Conservation (phyloP, 495 filamentous ascomycete species). For the Aspergillus ellipticus region DNA sequence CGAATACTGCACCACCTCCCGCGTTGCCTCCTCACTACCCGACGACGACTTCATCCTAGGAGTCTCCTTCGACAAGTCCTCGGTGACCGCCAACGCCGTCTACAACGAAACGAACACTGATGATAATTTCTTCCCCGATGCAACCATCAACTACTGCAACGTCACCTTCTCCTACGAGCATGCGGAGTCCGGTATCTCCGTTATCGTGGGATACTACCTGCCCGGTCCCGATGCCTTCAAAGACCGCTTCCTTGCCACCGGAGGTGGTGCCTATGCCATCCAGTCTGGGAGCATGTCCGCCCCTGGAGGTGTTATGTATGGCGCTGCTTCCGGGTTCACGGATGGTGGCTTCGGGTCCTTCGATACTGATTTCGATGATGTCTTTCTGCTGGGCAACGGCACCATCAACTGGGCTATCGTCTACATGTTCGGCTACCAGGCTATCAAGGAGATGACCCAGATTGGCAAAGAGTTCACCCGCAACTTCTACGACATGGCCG, state of each 20-base stretch:
- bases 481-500: slow-evolving; percentile 30
- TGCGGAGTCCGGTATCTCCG: background rate
- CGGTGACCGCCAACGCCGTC: background rate
- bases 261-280: background rate
- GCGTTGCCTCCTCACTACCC: background rate
- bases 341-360: too few relatives aligned
- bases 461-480: slow-evolving; percentile 31
- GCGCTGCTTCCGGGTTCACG: too few relatives aligned
- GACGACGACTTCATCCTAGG: background rate
- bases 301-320: slow-evolving; percentile 1
- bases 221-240: background rate
- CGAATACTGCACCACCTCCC: too few relatives aligned
- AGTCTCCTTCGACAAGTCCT: background rate
- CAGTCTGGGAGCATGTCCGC: background rate
- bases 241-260: background rate
- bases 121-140: background rate
- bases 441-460: slow-evolving; percentile 33
- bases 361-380: slow-evolving; percentile 30
- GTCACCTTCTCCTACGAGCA: slow-evolving; percentile 3
- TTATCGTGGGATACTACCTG: background rate
- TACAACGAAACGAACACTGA: background rate
- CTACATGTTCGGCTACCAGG: slow-evolving; percentile 44
- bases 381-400: slow-evolving; percentile 36
- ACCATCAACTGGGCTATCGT: slow-evolving; percentile 41
- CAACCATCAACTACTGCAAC: slow-evolving; percentile 9